These are phyloP conservation scores for Purpureocillium lavendulum DNA, from an alignment of 2,329 filamentous ascomycete genomes.

Conservation along the genomic window DNA sequence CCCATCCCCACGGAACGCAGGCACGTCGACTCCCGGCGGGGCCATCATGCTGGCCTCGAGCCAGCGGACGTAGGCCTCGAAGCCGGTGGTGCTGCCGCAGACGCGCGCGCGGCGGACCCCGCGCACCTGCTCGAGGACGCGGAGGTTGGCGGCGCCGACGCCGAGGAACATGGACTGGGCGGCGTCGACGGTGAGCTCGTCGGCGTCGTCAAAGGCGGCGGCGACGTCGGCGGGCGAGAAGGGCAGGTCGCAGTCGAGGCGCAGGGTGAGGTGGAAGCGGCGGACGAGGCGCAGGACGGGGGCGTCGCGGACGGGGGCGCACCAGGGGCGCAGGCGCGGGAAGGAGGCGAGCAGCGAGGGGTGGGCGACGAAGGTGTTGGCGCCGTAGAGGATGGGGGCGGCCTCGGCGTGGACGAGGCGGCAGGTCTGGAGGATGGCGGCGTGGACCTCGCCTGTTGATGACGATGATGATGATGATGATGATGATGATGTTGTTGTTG, in stretches of 20 bases:
- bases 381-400: conserved; percentile 29
- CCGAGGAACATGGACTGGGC: conserved; percentile 29
- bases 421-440: conserved; percentile 30
- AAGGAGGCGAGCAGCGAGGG: conserved; percentile 28
- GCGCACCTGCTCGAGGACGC: conserved; percentile 32
- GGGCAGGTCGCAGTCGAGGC: conserved; percentile 30
- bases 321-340: conserved; percentile 27
- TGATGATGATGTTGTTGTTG: no score
- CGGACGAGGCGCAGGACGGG: conserved; percentile 23
- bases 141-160: conserved; percentile 27
- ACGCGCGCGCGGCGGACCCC: conserved; percentile 27
- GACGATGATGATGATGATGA: no score
- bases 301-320: conserved; percentile 20
- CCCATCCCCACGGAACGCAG: conserved; percentile 10
- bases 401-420: conserved; percentile 33
- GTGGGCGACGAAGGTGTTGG: conserved; percentile 36
- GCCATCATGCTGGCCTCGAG: conserved; percentile 27
- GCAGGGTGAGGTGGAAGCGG: conserved; percentile 29
- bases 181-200: conserved; percentile 30
- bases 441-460: conserved; percentile 15
- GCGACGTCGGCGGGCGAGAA: conserved; percentile 21
- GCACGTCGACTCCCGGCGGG: conserved; percentile 11
- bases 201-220: conserved; percentile 25
- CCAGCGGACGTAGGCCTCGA: conserved; percentile 34
- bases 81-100: conserved; percentile 28